Conservation (phyloP, 2,329 filamentous ascomycete species). For the Huntiella decipiens region DNA sequence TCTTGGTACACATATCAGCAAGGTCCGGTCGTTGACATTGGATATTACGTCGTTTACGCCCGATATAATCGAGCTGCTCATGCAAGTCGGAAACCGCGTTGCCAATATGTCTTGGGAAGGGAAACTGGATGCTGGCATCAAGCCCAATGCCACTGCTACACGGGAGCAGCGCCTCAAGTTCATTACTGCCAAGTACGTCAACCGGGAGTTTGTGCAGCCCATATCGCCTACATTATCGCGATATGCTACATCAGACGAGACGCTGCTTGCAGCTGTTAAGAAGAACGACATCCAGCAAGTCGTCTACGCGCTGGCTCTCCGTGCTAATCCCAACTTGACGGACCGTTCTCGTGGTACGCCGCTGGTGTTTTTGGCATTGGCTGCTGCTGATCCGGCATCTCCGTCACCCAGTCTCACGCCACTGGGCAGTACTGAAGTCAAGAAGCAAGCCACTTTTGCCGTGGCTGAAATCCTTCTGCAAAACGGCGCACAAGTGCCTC, state of each 20-base stretch:
- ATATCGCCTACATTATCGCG: slow-evolving; percentile 57
- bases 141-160: slow-evolving; percentile 58
- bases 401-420: slow-evolving; percentile 35
- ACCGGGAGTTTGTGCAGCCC: slow-evolving; percentile 61
- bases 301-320: slow-evolving; percentile 71
- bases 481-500: slow-evolving; percentile 78
- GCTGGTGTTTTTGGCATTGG: slow-evolving; percentile 74
- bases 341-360: slow-evolving; percentile 81
- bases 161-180: slow-evolving; percentile 85
- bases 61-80: slow-evolving; percentile 85
- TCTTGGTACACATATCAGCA: slow-evolving; percentile 91
- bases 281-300: slow-evolving; percentile 90
- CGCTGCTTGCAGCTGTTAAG: slow-evolving; percentile 80
- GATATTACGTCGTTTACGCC: slow-evolving; percentile 93
- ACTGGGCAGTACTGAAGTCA: slow-evolving; percentile 20
- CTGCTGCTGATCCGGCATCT: slow-evolving; percentile 75
- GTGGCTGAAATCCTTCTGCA: slow-evolving; percentile 82
- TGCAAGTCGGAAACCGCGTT: slow-evolving; percentile 81
- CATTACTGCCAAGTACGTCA: slow-evolving; percentile 88
- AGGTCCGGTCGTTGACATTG: slow-evolving; percentile 82
- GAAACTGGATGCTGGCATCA: slow-evolving; percentile 51
- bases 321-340: slow-evolving; percentile 67
- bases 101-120: slow-evolving; percentile 97
- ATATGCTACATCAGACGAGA: slow-evolving; percentile 67
- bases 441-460: slow-evolving; percentile 53